Base-by-base conservation (phyloP, 208 protist species). In the Paratrypanosoma confusum region DNA sequence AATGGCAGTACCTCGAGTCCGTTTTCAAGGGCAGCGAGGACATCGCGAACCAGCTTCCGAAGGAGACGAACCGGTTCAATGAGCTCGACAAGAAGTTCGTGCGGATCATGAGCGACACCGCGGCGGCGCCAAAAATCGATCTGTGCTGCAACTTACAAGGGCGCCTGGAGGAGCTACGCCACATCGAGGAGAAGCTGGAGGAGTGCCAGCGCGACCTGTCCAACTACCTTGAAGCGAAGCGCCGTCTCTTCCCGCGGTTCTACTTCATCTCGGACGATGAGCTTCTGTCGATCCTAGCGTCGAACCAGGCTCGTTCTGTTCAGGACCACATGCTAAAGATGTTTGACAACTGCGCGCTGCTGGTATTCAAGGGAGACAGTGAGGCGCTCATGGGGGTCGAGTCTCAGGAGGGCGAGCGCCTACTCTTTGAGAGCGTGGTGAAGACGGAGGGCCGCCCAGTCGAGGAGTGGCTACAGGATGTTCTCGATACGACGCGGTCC, bases 251-350 rank as follows among this genome's bases (percentile, higher is more conserved):
- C 65, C 95, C 96, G n/a, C 67, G 97, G 33, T 99, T 99, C 69
- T 99, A 97, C 76, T 99, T 99, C 68, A 98, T 99, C 48, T 98
- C 96, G 5, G 97, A 99, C 64, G 96, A 99, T 61, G 97, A 99
- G 64, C 71, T 99, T 16, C 83, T 99, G 10, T 96, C 84, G 6
- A 98, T 99, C 57, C 76, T 99, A 5, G 96, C 96, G 48, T 86
- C 83, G 8, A 90, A 82, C 60, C 90, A 96, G 45, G 88, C 94
- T 33, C 83, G 68, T 35, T 50, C 84, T 5, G 93, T 99, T 34
- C 96, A 99, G 73, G 85, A 98, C 61, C 96, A 99, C 71, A 97
- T 99, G 87, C 74, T 97, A 27, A 99, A 99, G 57, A 92, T 99
- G 71, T 99, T 98, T 64, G 96, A 98, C 58, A 99, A 99, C 70